A percentile compares a stretch with the other conserved stretches of the same genome.
These are phyloP conservation scores for Aspergillus sp. DNA, from an alignment of 2,329 filamentous ascomycete species.

Conservation along the genomic window DNA sequence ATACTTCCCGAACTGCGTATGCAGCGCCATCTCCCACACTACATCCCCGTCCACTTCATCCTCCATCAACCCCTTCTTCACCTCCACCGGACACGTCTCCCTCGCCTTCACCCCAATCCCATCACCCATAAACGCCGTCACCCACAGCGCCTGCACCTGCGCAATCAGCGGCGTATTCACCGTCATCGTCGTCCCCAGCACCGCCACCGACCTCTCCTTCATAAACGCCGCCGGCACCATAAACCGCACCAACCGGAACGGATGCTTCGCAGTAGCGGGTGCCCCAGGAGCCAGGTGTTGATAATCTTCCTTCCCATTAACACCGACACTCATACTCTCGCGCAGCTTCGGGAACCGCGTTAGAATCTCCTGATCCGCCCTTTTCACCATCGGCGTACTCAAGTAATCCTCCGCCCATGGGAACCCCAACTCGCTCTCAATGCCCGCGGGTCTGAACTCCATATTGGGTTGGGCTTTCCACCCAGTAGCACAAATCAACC, in stretches of 20 bases:
- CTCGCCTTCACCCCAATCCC: slow-evolving; percentile 43
- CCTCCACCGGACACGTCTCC: slow-evolving; percentile 26
- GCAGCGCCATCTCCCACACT: slow-evolving; percentile 59
- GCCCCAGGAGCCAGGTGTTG: slow-evolving; percentile 35
- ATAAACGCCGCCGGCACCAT: slow-evolving; percentile 48
- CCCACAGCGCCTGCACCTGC: slow-evolving; percentile 61
- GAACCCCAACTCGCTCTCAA: slow-evolving; percentile 50
- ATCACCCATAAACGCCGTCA: slow-evolving; percentile 64
- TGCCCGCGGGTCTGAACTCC: slow-evolving; percentile 49
- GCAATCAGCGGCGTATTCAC: slow-evolving; percentile 49
- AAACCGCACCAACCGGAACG: slow-evolving; percentile 52
- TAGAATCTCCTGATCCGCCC: slow-evolving; percentile 55
- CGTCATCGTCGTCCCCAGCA: slow-evolving; percentile 51
- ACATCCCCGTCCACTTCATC: slow-evolving; percentile 35
- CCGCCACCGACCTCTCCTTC: slow-evolving; percentile 49
- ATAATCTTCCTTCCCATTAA: slow-evolving; percentile 13
- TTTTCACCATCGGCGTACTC: slow-evolving; percentile 38
- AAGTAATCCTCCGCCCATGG: slow-evolving; percentile 42
- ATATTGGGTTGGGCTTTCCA: slow-evolving; percentile 56
- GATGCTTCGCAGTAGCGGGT: slow-evolving; percentile 43
- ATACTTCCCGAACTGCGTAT: slow-evolving; percentile 69
- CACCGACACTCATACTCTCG: slow-evolving; percentile 38
- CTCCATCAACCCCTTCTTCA: not conserved
- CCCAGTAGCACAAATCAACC: slow-evolving; percentile 58
- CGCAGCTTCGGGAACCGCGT: slow-evolving; percentile 52